Conservation (phyloP, 768 basidiomycete species). For the Amanita phalloides region DNA sequence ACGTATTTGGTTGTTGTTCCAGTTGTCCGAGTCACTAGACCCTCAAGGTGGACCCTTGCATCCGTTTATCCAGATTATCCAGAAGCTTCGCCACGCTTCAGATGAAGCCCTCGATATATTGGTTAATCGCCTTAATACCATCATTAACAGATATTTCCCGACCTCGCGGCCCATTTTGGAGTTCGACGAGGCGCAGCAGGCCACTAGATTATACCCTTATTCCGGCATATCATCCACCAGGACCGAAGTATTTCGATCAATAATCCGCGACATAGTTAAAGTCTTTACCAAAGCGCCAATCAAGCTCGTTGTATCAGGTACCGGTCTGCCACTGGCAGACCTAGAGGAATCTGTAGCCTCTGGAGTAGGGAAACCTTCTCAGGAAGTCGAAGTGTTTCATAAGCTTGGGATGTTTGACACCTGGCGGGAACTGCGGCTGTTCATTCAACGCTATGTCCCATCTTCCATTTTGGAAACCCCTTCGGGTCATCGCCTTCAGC, state of each 20-base stretch:
- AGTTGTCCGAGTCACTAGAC: background rate
- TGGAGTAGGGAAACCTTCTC: too few relatives aligned
- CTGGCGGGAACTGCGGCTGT: slow-evolving; percentile 6
- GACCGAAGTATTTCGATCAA: slow-evolving; percentile 9
- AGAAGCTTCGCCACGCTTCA: slow-evolving; percentile 9
- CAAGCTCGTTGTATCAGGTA: slow-evolving; percentile 5
- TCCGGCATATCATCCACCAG: slow-evolving; percentile 10
- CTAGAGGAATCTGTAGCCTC: slow-evolving; percentile 3
- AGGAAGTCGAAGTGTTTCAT: slow-evolving; percentile 7
- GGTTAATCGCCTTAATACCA: slow-evolving; percentile 6
- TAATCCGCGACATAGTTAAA: slow-evolving; percentile 9
- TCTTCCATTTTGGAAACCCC: slow-evolving; percentile 7
- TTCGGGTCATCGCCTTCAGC: slow-evolving; percentile 7
- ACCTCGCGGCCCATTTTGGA: slow-evolving; percentile 4
- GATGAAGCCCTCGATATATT: slow-evolving; percentile 7
- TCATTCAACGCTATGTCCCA: slow-evolving; percentile 4
- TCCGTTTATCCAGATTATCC: slow-evolving; percentile 10
- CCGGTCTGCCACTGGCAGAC: slow-evolving; percentile 8
- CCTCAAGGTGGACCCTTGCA: slow-evolving; percentile 2
- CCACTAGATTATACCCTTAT: slow-evolving; percentile 8
- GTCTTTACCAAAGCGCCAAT: slow-evolving; percentile 6
- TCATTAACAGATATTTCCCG: slow-evolving; percentile 8
- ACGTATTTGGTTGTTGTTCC: background rate
- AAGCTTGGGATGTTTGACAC: slow-evolving; percentile 6
- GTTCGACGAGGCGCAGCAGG: slow-evolving; percentile 7